phyloP scores from a whole-genome alignment of 495 filamentous ascomycete species.

The Xylaria grammica region DNA sequence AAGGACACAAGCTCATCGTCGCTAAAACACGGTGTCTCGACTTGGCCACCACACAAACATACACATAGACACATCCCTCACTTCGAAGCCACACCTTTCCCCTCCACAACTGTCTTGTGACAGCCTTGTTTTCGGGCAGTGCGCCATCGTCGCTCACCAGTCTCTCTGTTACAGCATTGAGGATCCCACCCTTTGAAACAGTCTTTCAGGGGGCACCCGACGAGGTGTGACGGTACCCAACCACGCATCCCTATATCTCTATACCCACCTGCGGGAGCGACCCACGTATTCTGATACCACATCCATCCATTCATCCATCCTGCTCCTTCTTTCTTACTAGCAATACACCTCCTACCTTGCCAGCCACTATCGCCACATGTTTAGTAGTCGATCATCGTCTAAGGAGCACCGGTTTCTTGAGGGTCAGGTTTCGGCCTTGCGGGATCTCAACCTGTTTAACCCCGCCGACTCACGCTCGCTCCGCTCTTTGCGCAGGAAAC shows the following conservation, averaged over 20 bases:
- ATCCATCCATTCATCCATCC: slow-evolving; percentile 3
- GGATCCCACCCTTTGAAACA: slow-evolving; percentile 31
- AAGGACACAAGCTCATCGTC: slow-evolving; percentile 2
- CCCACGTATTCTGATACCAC: slow-evolving; percentile 17
- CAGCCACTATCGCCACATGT: slow-evolving; percentile 46
- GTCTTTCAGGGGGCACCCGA: slow-evolving; percentile 17
- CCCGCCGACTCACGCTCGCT: slow-evolving; percentile 42
- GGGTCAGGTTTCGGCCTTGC: slow-evolving; percentile 42
- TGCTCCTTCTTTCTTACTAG: slow-evolving; percentile 13
- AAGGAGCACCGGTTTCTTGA: slow-evolving; percentile 45
- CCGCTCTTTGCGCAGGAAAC: slow-evolving; percentile 47
- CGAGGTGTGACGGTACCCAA: slow-evolving; percentile 24
- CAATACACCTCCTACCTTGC: slow-evolving; percentile 10
- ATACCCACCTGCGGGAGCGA: slow-evolving; percentile 10
- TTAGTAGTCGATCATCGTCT: slow-evolving; percentile 50
- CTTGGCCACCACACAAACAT: neutral
- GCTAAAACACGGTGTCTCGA: neutral
- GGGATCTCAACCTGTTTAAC: slow-evolving; percentile 44
- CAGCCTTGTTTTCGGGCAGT: slow-evolving; percentile 8
- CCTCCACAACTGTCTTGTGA: slow-evolving; percentile 13
- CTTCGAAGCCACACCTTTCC: slow-evolving; percentile 3
- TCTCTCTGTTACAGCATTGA: slow-evolving; percentile 22
- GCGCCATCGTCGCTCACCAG: slow-evolving; percentile 13
- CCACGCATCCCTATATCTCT: neutral
- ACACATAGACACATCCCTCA: neutral